These are phyloP conservation scores for Coemansia sp. DNA, from an alignment of 192 early-diverging fungal genomes.

Conservation along the genomic window DNA sequence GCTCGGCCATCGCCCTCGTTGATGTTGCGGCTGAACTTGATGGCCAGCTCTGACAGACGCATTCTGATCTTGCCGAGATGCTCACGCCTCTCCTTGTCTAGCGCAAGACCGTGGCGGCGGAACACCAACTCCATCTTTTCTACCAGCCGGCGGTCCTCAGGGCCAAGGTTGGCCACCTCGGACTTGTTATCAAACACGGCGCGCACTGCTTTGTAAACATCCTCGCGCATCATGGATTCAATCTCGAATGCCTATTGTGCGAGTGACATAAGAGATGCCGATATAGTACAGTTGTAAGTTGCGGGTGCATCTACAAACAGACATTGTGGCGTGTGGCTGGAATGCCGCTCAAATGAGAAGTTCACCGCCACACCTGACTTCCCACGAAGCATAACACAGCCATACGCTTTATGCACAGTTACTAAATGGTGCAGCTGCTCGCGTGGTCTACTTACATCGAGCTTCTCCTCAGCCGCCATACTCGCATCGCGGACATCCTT, in stretches of 20 bases:
- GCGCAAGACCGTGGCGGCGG: constrained; percentile 70
- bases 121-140: constrained; percentile 66
- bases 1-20: constrained; percentile 64
- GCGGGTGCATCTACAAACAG: neutral
- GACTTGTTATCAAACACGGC: constrained; percentile 54
- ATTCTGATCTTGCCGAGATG: constrained; percentile 65
- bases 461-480: constrained; percentile 60
- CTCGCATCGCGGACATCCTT: constrained; percentile 68
- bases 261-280: neutral
- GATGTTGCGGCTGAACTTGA: constrained; percentile 71
- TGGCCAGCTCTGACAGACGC: constrained; percentile 65
- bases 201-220: constrained; percentile 62
- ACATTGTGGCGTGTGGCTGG: constrained; percentile 2
- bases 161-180: constrained; percentile 50
- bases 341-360: neutral
- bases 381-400: neutral
- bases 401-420: neutral
- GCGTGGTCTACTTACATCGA: constrained; percentile 47
- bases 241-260: constrained; percentile 58
- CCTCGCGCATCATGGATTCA: constrained; percentile 63
- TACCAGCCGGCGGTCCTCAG: constrained; percentile 70
- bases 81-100: constrained; percentile 61
- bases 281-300: neutral
- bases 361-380: neutral
- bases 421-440: neutral